Evolutionary conservation across 1,284 basidiomycete species (phyloP), one percentile per base, ranked within the genome.

Genomic region (Lignosus rhinocerotis): DNA sequence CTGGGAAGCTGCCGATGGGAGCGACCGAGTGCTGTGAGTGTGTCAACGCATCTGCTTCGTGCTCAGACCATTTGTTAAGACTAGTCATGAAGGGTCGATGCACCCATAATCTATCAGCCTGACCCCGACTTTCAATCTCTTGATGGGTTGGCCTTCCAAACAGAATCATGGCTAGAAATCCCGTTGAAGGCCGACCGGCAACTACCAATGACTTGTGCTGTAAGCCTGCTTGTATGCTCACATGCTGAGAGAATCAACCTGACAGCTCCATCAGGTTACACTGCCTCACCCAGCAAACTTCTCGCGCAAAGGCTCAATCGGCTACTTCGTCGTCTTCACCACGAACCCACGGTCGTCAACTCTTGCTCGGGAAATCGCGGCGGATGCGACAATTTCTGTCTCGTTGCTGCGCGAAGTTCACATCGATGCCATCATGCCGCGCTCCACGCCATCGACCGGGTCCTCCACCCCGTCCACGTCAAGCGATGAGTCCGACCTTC

Each of bases 281-380:
- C 72, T 89, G 21, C 87, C 87, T 16, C 80, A 77, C 38, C 77
- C 81, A 10, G 75, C 81, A 10, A 78, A 78, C 7, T 88, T 88
- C 72, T 76, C 81, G 61, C 84, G 87, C 11, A 70, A 76, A 33
- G 78, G 78, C 12, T 78, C 79, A 30, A 80, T 90, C 54, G 82
- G 86, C 25, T 89, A 84, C 67, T 90, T 84, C 66, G 86, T 88
- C 45, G 83, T 89, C 30, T 90, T 88, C 70, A 81, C 82, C 12
- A 88, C 88, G 19, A 80, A 72, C 7, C 82, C 83, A 16, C 77
- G 82, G 39, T 85, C 81, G 16, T 69, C 75, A 0, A 65, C 71
- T 16, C 73, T 88, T 41, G 79, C 84, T 7, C 79, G 78, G 53
- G 87, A 90, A 66, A 86, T 90, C 36, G 82, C 86, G 9, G 69